Conservation (phyloP, 2,329 filamentous ascomycete genomes). For the Fusarium hainanense region DNA sequence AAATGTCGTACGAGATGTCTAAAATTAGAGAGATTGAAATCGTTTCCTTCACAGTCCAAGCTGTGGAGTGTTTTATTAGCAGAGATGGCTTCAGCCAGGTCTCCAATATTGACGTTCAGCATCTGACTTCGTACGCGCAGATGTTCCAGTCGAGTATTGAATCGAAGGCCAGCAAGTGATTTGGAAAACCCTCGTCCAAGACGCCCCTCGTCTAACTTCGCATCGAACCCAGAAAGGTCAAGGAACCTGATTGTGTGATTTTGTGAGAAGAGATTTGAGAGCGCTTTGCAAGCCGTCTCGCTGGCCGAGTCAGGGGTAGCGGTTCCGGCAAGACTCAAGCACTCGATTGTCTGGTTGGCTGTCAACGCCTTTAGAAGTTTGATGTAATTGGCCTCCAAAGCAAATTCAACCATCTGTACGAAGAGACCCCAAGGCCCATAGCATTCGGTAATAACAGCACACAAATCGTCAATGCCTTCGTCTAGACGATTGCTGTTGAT, state of each 20-base stretch:
- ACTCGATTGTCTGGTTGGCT: slow-evolving; percentile 61
- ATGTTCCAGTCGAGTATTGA: slow-evolving; percentile 59
- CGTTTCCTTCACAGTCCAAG: slow-evolving; percentile 66
- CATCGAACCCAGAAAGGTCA: slow-evolving; percentile 67
- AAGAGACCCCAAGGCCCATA: slow-evolving; percentile 63
- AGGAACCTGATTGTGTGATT: slow-evolving; percentile 65
- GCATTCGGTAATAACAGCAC: slow-evolving; percentile 58
- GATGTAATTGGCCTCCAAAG: slow-evolving; percentile 62
- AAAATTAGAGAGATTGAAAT: slow-evolving; percentile 64
- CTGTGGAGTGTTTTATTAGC: slow-evolving; percentile 62
- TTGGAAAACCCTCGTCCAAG: slow-evolving; percentile 65
- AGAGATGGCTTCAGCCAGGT: slow-evolving; percentile 62
- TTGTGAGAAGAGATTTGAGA: slow-evolving; percentile 62
- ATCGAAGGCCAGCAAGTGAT: slow-evolving; percentile 59
- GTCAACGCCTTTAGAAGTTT: slow-evolving; percentile 62
- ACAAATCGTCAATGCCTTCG: slow-evolving; percentile 62
- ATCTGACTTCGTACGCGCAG: slow-evolving; percentile 67
- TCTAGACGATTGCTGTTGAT: slow-evolving; percentile 66
- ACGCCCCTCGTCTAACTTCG: slow-evolving; percentile 68
- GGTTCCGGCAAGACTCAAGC: slow-evolving; percentile 66
- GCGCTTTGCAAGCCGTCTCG: slow-evolving; percentile 58
- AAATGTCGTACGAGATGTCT: slow-evolving; percentile 60
- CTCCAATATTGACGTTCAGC: slow-evolving; percentile 64
- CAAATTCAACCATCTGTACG: slow-evolving; percentile 69
- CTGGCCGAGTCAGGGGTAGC: slow-evolving; percentile 60